These are phyloP conservation scores for Jacaranda copaia DNA, from an alignment of 257 asterid species.

Conservation along the genomic window DNA sequence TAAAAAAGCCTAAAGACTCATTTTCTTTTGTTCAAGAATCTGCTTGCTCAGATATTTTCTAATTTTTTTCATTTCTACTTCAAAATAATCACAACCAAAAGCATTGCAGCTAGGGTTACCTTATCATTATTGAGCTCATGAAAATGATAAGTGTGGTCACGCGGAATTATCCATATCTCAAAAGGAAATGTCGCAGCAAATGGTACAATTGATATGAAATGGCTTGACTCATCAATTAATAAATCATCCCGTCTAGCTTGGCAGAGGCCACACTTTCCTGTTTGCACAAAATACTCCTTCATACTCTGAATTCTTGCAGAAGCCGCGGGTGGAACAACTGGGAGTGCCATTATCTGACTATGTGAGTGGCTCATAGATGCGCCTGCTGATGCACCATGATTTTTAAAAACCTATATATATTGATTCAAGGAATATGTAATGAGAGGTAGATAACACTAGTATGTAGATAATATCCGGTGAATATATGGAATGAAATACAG, in stretches of 20 bases:
- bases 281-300: constrained; percentile 69
- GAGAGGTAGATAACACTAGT: not conserved
- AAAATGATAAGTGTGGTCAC: constrained; percentile 82
- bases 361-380: constrained; percentile 98
- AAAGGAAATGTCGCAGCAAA: constrained; percentile 85
- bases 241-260: constrained; percentile 53
- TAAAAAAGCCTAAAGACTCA: not conserved
- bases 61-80: not conserved
- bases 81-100: not conserved
- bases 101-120: constrained; percentile 51
- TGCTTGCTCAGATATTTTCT: too few species aligned
- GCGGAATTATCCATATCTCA: constrained; percentile 92
- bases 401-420: constrained; percentile 78
- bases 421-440: not conserved
- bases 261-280: constrained; percentile 84
- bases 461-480: too few species aligned
- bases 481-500: not conserved
- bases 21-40: not conserved
- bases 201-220: constrained; percentile 79
- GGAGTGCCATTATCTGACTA: constrained; percentile 93
- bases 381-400: constrained; percentile 98
- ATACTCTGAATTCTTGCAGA: constrained; percentile 68
- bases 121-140: constrained; percentile 65
- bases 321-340: constrained; percentile 77
- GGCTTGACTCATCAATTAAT: constrained; percentile 62